These are phyloP conservation scores for Backusella parvicylindrica DNA, from an alignment of 192 early-diverging fungal species.

Conservation along the genomic window DNA sequence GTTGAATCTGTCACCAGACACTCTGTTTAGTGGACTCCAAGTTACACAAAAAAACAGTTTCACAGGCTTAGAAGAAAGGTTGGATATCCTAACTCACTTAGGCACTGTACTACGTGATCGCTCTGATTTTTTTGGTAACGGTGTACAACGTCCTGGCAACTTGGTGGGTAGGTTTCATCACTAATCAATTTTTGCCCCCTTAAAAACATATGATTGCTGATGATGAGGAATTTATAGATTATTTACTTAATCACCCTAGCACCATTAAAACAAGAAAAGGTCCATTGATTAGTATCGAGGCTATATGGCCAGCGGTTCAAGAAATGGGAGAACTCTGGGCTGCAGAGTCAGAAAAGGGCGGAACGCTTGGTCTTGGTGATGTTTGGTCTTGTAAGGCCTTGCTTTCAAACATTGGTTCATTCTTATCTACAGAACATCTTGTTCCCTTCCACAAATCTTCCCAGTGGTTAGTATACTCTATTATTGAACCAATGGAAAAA, in stretches of 20 bases:
- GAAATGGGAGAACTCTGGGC: slow-evolving; percentile 81
- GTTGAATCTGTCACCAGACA: slow-evolving; percentile 43
- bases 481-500: slow-evolving; percentile 76
- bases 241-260: slow-evolving; percentile 60
- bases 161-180: slow-evolving; percentile 52
- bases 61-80: slow-evolving; percentile 75
- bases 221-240: slow-evolving; percentile 29
- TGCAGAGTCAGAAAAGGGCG: slow-evolving; percentile 68
- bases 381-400: slow-evolving; percentile 35
- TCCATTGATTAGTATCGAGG: slow-evolving; percentile 51
- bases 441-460: slow-evolving; percentile 89
- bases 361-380: slow-evolving; percentile 55
- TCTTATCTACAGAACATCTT: slow-evolving; percentile 38
- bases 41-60: slow-evolving; percentile 74
- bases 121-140: slow-evolving; percentile 55
- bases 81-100: slow-evolving; percentile 62
- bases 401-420: not conserved
- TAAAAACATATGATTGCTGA: not conserved
- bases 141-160: slow-evolving; percentile 75
- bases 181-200: not conserved
- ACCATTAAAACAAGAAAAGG: slow-evolving; percentile 33
- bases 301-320: slow-evolving; percentile 77
- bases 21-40: slow-evolving; percentile 66
- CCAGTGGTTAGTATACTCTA: slow-evolving; percentile 92
- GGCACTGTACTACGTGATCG: slow-evolving; percentile 53